Base-by-base conservation (phyloP, 495 filamentous ascomycete species). In the Daldinia decipiens region DNA sequence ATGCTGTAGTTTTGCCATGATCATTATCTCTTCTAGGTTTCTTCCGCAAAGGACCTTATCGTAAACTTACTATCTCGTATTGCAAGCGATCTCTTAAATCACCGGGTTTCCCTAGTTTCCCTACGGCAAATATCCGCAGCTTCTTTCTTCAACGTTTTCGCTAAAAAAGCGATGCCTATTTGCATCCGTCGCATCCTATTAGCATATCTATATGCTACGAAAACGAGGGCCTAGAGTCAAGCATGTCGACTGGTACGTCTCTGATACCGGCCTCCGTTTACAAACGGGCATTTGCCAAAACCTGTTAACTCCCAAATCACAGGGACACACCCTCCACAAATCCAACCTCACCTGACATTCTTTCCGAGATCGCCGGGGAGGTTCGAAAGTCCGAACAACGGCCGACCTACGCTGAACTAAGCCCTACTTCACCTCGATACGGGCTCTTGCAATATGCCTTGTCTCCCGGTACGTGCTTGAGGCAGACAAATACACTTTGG, bases 211-310 rank as follows among this genome's bases (percentile, higher is more conserved):
- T 39, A 74, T 64, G 58, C 70, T 67, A 54, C 53, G 11, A 70
- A 68, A 34, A 59, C 66, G 59, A 54, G 58, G 55, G 15, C 45
- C 24, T 61, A 62, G 55, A 62, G 65, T 61, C 64, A 74, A 77
- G 73, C 71, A 77, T 77, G 75, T 76, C 73, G 75, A 77, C 73
- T 72, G 70, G 75, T 73, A 65, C 31, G 70, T 59, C 38, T 54
- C 62, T 50, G 7, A 3, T 56, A 40, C 52, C 34, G n/a, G 12
- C 9, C 8, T 19, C 31, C 38, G 3, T 19, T 56, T 15, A 29
- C 27, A 43, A 13, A 13, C 12, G n/a, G 8, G 12, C 15, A 11
- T 32, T 26, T 13, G 26, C 39, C 13, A 19, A 12, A 47, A 47
- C 43, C 47, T 15, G 40, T 61, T 62, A 43, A 68, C 53, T 43